Percentiles rank a stretch among this genome's conserved stretches.
Evolutionary conservation across 352 stramenopile genomes (phyloP).

Genomic region (Peronospora farinosa): DNA sequence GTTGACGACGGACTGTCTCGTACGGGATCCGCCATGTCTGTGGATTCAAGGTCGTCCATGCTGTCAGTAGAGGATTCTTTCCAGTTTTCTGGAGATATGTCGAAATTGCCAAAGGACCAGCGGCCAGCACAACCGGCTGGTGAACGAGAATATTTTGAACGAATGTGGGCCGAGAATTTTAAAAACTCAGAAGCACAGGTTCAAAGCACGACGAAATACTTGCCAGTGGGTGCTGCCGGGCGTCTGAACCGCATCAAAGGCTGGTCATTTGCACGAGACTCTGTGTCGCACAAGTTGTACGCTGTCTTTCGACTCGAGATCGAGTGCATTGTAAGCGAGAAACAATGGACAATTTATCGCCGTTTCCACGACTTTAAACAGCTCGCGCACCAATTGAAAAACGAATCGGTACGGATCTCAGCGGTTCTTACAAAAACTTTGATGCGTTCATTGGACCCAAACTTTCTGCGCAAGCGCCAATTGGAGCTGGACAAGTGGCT

Average conservation of each 20-base stretch:
- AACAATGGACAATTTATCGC: conserved; percentile 84
- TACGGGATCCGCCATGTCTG: conserved; percentile 59
- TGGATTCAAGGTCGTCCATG: conserved; percentile 46
- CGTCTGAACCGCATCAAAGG: conserved; percentile 77
- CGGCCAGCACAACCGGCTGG: conserved; percentile 60
- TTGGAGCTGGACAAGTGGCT: conserved; percentile 81
- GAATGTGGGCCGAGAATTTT: conserved; percentile 78
- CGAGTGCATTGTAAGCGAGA: conserved; percentile 80
- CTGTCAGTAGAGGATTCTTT: conserved; percentile 63
- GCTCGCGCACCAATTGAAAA: conserved; percentile 76
- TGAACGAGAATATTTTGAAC: conserved; percentile 80
- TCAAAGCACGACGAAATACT: conserved; percentile 57
- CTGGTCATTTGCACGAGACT: conserved; percentile 67
- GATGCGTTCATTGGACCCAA: conserved; percentile 75
- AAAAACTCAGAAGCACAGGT: conserved; percentile 69
- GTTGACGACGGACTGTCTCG: conserved; percentile 23
- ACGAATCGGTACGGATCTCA: conserved; percentile 66
- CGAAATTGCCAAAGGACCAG: conserved; percentile 61
- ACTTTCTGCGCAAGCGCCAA: conserved; percentile 79
- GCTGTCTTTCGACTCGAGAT: conserved; percentile 78
- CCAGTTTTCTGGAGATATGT: conserved; percentile 29
- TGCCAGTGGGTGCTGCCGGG: conserved; percentile 56
- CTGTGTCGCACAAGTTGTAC: conserved; percentile 65
- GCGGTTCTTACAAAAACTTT: conserved; percentile 71
- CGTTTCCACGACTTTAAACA: conserved; percentile 85